Percentiles rank a stretch among this genome's conserved stretches.
Conservation (phyloP, 768 basidiomycete genomes). For the Clavulina sp. region DNA sequence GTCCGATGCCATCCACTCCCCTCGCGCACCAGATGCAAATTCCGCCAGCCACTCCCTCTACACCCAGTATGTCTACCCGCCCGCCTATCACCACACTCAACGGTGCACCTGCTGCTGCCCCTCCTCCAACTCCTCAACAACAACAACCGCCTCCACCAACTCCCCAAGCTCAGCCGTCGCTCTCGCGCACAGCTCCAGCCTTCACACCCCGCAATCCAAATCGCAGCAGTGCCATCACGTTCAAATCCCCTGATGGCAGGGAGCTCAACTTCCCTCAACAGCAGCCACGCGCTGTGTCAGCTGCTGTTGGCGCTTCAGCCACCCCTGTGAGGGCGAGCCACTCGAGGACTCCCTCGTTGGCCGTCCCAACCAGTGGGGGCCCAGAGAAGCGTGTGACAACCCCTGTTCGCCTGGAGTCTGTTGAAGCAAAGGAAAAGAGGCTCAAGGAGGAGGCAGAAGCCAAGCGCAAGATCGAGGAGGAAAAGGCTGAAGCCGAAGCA, state of each 20-base stretch:
- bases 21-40: not conserved
- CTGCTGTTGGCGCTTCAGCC: not conserved
- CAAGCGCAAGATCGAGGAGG: slow-evolving; percentile 19
- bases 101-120: not conserved
- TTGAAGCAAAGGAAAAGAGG: slow-evolving; percentile 15
- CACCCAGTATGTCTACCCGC: not conserved
- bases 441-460: slow-evolving; percentile 16
- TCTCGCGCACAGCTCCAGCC: not conserved
- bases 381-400: not conserved
- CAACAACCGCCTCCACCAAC: not conserved
- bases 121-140: not conserved
- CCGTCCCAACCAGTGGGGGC: not conserved
- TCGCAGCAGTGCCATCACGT: not conserved
- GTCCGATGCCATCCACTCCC: not conserved
- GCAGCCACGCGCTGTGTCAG: not conserved
- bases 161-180: not conserved
- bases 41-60: slow-evolving; percentile 10
- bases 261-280: slow-evolving; percentile 1
- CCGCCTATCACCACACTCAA: not conserved
- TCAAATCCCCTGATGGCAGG: slow-evolving; percentile 3
- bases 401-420: not conserved
- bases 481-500: slow-evolving; percentile 11
- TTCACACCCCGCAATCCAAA: not conserved
- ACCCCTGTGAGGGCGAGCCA: not conserved
- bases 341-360: too few relatives aligned